A percentile compares a stretch with the other conserved stretches of the same genome.
Conservation (phyloP, 768 basidiomycete species). For the Clitopilus passeckerianus region DNA sequence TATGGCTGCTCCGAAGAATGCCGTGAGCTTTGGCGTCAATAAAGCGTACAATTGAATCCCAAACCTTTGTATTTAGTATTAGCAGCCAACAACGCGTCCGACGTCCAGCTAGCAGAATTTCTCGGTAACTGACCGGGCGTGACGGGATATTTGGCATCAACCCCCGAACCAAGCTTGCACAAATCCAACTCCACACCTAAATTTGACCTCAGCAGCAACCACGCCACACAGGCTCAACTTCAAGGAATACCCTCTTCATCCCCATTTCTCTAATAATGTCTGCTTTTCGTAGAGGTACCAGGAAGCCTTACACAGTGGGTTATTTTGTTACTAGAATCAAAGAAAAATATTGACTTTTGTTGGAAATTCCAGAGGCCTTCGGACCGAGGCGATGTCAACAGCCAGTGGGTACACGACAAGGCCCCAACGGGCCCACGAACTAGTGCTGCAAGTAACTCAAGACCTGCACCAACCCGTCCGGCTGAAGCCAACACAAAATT, state of each 20-base stretch:
- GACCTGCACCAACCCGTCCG: conserved; percentile 15
- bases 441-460: conserved; percentile 17
- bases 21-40: neutral
- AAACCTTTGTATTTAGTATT: neutral
- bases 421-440: conserved; percentile 43
- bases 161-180: neutral
- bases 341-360: neutral
- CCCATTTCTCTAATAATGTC: neutral
- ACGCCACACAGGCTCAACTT: neutral
- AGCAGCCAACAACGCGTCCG: neutral
- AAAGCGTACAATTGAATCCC: neutral
- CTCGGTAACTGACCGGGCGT: neutral
- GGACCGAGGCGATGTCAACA: conserved; percentile 46
- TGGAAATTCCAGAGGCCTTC: conserved; percentile 44
- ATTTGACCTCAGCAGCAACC: neutral
- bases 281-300: neutral
- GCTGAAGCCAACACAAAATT: conserved; percentile 49
- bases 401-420: conserved; percentile 75
- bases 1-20: neutral
- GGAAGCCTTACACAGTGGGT: neutral
- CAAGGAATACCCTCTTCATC: neutral
- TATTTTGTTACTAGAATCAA: too few relatives aligned
- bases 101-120: neutral
- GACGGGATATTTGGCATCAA: neutral
- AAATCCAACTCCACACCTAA: neutral